Percentiles rank a stretch among this genome's conserved stretches.
Evolutionary conservation across 208 protist genomes (phyloP).

Genomic region (Acanthamoeba healyi): DNA sequence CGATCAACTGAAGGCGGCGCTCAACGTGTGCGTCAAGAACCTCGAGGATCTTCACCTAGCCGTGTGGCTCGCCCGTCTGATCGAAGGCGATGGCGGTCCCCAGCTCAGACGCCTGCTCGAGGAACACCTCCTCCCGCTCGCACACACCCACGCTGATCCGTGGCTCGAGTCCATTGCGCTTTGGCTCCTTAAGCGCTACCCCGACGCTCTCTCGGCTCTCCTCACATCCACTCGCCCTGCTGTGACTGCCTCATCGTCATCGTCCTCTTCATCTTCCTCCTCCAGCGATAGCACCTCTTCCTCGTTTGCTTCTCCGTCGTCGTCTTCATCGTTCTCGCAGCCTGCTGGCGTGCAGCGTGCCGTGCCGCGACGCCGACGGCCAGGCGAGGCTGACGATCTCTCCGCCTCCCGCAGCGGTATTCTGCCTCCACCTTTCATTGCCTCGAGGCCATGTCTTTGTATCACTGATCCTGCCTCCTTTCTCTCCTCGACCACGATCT

Average conservation of each 20-base stretch:
- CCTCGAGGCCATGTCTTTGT: no score
- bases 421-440: not conserved
- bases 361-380: not conserved
- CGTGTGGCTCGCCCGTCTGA: slow-evolving; percentile 76
- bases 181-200: slow-evolving; percentile 70
- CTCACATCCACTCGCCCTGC: slow-evolving; percentile 24
- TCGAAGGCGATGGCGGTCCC: slow-evolving; percentile 64
- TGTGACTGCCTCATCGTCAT: not conserved
- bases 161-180: slow-evolving; percentile 72
- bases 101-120: slow-evolving; percentile 20
- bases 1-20: slow-evolving; percentile 90
- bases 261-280: not conserved
- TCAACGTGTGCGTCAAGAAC: slow-evolving; percentile 87
- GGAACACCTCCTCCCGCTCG: slow-evolving; percentile 59
- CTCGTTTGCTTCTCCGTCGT: not conserved
- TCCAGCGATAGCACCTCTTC: not conserved
- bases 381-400: not conserved
- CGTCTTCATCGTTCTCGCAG: not conserved
- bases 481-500: not conserved
- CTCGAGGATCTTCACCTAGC: slow-evolving; percentile 79
- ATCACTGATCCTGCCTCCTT: no score
- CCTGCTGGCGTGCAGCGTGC: not conserved
- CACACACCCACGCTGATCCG: not conserved
- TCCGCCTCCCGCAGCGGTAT: not conserved
- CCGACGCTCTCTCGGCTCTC: slow-evolving; percentile 63